A percentile compares a stretch with the other conserved stretches of the same genome.
phyloP scores from a whole-genome alignment of 208 protist genomes.

The Acanthamoeba triangularis region DNA sequence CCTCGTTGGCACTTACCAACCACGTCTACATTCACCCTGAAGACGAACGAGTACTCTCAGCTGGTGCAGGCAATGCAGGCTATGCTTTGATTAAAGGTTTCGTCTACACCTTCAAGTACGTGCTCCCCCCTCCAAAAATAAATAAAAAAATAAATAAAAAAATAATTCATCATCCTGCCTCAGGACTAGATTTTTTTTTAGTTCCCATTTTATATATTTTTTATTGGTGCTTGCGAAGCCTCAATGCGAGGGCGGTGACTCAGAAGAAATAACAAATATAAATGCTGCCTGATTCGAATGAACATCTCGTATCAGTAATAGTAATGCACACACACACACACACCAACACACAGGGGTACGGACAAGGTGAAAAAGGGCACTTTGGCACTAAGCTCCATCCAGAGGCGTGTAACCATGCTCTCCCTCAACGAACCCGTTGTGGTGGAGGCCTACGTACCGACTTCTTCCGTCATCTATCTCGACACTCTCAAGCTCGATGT shows the following conservation, averaged over 20 bases:
- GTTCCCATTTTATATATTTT: no score
- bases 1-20: constrained; percentile 10
- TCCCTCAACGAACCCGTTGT: constrained; percentile 1
- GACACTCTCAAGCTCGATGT: constrained; percentile 11
- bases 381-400: background rate
- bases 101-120: constrained; percentile 8
- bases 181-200: no score
- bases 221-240: no score
- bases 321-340: no score
- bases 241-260: no score
- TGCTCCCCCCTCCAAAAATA: no score
- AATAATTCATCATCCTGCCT: no score
- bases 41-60: background rate
- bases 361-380: constrained; percentile 27
- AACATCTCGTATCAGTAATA: no score
- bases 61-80: background rate
- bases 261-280: no score
- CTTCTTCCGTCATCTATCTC: background rate
- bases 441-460: background rate
- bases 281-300: no score
- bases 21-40: background rate
- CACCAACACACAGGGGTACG: background rate
- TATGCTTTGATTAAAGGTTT: constrained; percentile 19
- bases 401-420: background rate
- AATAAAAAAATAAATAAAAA: no score